These are phyloP conservation scores for Basipetospora chlamydospora DNA, from an alignment of 2,329 filamentous ascomycete species.

Conservation along the genomic window DNA sequence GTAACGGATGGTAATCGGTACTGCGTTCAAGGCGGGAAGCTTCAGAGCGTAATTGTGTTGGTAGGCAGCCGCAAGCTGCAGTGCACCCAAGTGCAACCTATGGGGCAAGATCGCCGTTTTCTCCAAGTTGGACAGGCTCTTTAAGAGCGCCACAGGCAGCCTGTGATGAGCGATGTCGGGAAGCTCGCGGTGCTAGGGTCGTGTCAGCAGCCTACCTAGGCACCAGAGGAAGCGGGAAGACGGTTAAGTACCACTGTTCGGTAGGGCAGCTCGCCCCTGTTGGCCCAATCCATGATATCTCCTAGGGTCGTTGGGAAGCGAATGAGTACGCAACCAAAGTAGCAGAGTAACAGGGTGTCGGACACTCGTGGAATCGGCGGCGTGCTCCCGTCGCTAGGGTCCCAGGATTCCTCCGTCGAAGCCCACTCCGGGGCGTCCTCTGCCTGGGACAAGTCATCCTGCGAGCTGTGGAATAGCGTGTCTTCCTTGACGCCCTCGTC, in stretches of 20 bases:
- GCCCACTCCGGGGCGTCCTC: conserved; percentile 12
- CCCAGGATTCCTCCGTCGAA: conserved; percentile 27
- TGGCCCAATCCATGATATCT: conserved; percentile 57
- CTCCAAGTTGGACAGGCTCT: not conserved
- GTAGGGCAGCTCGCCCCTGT: conserved; percentile 55
- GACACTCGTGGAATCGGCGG: conserved; percentile 51
- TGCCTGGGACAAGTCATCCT: not conserved
- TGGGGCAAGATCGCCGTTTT: not conserved
- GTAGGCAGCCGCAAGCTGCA: conserved; percentile 46
- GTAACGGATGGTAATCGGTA: conserved; percentile 53
- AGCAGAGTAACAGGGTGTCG: conserved; percentile 66
- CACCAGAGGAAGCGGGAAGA: not conserved
- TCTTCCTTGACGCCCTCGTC: conserved; percentile 7
- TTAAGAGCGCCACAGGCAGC: not conserved
- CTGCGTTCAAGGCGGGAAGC: conserved; percentile 59
- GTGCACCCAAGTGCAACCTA: not conserved
- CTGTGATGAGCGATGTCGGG: conserved; percentile 24
- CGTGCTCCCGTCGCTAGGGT: conserved; percentile 25
- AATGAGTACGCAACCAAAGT: conserved; percentile 62
- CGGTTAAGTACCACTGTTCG: conserved; percentile 42
- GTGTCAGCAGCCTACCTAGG: not conserved
- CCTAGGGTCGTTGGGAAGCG: conserved; percentile 62
- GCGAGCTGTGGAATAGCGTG: conserved; percentile 1
- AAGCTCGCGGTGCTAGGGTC: conserved; percentile 34
- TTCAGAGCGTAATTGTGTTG: conserved; percentile 51